Conservation (phyloP, 306 rosid species). For the Cucurbita moschata region DNA sequence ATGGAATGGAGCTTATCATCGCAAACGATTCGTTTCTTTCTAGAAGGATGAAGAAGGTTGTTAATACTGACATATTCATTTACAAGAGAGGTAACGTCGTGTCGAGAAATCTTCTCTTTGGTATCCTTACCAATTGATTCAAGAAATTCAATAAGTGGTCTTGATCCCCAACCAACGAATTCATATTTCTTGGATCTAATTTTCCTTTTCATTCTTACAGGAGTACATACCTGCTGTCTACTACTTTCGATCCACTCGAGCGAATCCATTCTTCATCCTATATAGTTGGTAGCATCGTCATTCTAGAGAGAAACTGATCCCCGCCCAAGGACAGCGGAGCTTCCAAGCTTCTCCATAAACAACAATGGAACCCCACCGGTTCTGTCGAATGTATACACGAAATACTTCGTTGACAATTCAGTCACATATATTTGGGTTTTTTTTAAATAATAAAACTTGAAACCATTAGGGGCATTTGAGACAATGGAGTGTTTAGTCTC, state of each 20-base stretch:
- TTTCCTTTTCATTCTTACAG: conserved; percentile 7
- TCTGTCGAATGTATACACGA: not conserved
- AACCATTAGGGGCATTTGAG: no score
- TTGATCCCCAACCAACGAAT: conserved; percentile 70
- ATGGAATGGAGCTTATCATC: conserved; percentile 40
- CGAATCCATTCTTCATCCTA: not conserved
- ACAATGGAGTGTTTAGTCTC: no score
- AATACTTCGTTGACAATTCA: no score
- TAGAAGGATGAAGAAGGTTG: conserved; percentile 32
- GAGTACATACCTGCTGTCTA: not conserved
- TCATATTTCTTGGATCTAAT: conserved; percentile 28
- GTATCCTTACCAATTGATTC: conserved; percentile 49
- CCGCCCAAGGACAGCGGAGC: not conserved
- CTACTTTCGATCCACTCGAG: conserved; percentile 1
- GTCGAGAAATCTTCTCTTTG: conserved; percentile 26
- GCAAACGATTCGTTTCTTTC: conserved; percentile 52
- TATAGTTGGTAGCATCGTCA: not conserved
- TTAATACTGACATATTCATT: conserved; percentile 34
- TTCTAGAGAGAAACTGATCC: not conserved
- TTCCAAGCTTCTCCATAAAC: not conserved
- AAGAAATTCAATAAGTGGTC: conserved; percentile 40
- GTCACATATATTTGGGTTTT: no score
- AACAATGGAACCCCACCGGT: not conserved
- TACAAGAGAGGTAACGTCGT: conserved; percentile 35
- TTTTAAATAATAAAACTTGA: no score